phyloP scores from a whole-genome alignment of 2,329 filamentous ascomycete genomes.

The Xylaria sp. region DNA sequence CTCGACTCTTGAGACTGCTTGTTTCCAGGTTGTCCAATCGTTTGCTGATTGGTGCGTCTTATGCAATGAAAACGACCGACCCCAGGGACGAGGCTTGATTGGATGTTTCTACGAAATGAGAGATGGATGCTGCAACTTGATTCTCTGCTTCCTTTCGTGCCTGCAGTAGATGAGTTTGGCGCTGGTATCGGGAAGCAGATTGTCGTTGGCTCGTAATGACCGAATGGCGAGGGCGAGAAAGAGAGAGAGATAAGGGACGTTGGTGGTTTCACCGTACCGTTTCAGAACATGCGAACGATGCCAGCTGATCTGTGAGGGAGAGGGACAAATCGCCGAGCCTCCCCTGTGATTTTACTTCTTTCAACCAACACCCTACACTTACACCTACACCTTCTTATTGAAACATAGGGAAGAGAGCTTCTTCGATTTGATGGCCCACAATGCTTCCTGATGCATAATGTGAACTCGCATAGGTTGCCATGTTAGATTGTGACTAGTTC shows the following conservation, averaged over 20 bases:
- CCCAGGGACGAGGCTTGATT: constrained; percentile 8
- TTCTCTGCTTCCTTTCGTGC: background rate
- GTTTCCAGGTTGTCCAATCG: background rate
- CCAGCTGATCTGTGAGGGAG: background rate
- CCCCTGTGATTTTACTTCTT: constrained; percentile 2
- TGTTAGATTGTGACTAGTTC: background rate
- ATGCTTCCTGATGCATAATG: background rate
- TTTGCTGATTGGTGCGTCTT: constrained; percentile 7
- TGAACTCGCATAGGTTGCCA: background rate
- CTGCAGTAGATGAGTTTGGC: background rate
- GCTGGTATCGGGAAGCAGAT: background rate
- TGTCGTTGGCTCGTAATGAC: constrained; percentile 11
- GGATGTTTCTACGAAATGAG: constrained; percentile 26
- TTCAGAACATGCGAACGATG: constrained; percentile 23
- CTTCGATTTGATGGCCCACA: background rate
- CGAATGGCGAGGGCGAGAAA: background rate
- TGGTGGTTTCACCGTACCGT: constrained; percentile 26
- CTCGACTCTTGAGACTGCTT: background rate
- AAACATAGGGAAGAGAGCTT: background rate
- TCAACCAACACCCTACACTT: background rate
- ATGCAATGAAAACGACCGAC: background rate
- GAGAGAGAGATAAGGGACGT: constrained; percentile 16
- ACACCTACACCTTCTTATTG: constrained; percentile 6
- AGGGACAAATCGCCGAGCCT: background rate
- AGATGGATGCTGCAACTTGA: background rate